Evolutionary conservation across 2,329 filamentous ascomycete genomes (phyloP).

Genomic region (Cladosporium sp.): DNA sequence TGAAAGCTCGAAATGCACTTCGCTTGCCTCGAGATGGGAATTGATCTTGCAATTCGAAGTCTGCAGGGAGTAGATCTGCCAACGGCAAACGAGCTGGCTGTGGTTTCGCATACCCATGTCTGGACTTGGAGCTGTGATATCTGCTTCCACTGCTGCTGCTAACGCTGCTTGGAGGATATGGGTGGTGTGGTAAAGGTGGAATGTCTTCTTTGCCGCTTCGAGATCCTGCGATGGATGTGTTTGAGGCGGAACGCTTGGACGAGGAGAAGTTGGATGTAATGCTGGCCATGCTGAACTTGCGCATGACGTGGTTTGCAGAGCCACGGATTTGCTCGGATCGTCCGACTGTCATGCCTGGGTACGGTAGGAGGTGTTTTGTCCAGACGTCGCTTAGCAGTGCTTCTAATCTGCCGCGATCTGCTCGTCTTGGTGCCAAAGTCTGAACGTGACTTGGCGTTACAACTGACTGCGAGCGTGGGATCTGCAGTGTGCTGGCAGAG

Average conservation of each 20-base stretch:
- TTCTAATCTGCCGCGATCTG: slow-evolving; percentile 77
- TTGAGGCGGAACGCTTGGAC: slow-evolving; percentile 67
- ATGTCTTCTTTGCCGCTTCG: slow-evolving; percentile 32
- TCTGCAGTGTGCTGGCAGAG: slow-evolving; percentile 50
- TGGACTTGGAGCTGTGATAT: neutral
- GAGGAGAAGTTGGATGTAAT: slow-evolving; percentile 76
- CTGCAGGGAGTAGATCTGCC: slow-evolving; percentile 43
- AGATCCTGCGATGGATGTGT: slow-evolving; percentile 41
- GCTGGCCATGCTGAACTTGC: slow-evolving; percentile 81
- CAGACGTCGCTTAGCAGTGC: slow-evolving; percentile 74
- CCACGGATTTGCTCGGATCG: slow-evolving; percentile 70
- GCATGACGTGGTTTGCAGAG: slow-evolving; percentile 83
- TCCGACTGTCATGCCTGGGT: slow-evolving; percentile 73
- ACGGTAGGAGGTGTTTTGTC: slow-evolving; percentile 77
- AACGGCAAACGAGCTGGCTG: slow-evolving; percentile 13
- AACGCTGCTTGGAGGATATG: neutral
- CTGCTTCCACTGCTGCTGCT: slow-evolving; percentile 2
- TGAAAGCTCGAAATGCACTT: slow-evolving; percentile 33
- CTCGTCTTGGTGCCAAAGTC: slow-evolving; percentile 70
- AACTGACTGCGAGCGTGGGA: slow-evolving; percentile 78
- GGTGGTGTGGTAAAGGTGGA: slow-evolving; percentile 17
- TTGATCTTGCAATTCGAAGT: slow-evolving; percentile 45
- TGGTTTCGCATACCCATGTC: neutral
- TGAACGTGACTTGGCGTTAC: slow-evolving; percentile 68
- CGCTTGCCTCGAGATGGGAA: slow-evolving; percentile 24